Percentiles rank a stretch among this genome's conserved stretches.
These are phyloP conservation scores for Xylaria acuta DNA, from an alignment of 495 filamentous ascomycete genomes.

Conservation along the genomic window DNA sequence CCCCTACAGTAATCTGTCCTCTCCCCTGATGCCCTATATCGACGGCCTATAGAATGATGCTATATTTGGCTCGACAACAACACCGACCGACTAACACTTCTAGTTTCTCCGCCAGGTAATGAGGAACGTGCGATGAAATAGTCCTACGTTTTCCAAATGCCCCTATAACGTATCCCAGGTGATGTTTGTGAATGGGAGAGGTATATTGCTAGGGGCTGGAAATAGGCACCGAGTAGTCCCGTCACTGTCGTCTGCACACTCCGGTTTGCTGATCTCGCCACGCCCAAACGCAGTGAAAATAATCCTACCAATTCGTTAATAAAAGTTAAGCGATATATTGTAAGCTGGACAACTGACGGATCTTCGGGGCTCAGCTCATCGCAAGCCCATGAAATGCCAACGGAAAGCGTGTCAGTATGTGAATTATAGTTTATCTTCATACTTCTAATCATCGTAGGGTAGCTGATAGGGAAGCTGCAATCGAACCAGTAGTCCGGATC, in stretches of 20 bases:
- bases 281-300: background rate
- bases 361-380: background rate
- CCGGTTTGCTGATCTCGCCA: background rate
- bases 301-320: background rate
- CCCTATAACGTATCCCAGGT: background rate
- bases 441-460: background rate
- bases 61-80: background rate
- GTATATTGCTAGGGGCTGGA: background rate
- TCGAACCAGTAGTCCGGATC: background rate
- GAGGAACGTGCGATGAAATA: background rate
- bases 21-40: background rate
- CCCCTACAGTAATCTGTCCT: background rate
- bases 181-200: background rate
- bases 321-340: background rate
- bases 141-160: background rate
- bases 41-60: background rate
- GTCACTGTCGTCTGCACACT: background rate
- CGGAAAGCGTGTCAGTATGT: background rate
- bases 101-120: background rate
- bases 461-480: background rate
- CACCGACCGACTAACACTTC: background rate
- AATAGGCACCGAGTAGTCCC: slow-evolving; percentile 1
- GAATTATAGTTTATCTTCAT: background rate
- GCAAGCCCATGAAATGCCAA: background rate
- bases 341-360: background rate